A percentile compares a stretch with the other conserved stretches of the same genome.
Conservation (phyloP, 371 early-diverging fungal species). For the Coemansia sp. region DNA sequence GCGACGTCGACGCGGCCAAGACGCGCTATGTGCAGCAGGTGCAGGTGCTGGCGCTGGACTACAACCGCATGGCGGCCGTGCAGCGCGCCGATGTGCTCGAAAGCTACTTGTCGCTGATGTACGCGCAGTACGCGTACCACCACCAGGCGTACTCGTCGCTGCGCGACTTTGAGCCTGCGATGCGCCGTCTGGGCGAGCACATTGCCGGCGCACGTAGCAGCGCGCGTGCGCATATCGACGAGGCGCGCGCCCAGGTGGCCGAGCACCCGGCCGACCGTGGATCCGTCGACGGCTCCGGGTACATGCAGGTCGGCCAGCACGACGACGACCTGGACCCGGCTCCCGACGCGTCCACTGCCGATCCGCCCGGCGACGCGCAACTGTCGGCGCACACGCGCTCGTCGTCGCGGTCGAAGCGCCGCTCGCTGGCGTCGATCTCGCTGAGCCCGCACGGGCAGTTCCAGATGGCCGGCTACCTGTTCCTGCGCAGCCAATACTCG, state of each 20-base stretch:
- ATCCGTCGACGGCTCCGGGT: conserved; percentile 18
- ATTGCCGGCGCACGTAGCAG: conserved; percentile 33
- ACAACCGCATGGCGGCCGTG: conserved; percentile 36
- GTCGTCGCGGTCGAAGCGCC: conserved; percentile 16
- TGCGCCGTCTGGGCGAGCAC: conserved; percentile 66
- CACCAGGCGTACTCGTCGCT: conserved; percentile 74
- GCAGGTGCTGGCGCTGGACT: conserved; percentile 36
- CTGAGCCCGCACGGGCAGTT: conserved; percentile 31
- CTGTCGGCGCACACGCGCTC: not conserved
- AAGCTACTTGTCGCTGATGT: conserved; percentile 58
- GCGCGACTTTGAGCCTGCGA: conserved; percentile 74
- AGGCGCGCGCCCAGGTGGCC: conserved; percentile 14
- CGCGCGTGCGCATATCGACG: conserved; percentile 10
- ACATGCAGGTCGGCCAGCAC: conserved; percentile 45
- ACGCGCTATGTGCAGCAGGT: conserved; percentile 19
- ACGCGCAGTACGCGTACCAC: conserved; percentile 71
- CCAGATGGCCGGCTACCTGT: conserved; percentile 67
- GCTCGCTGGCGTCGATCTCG: conserved; percentile 39
- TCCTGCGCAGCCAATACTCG: conserved; percentile 67
- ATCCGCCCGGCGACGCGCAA: not conserved
- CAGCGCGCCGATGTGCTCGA: conserved; percentile 33
- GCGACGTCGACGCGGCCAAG: conserved; percentile 31
- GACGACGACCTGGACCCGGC: conserved; percentile 20
- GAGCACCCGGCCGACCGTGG: not conserved
- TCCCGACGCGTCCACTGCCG: conserved; percentile 18